Evolutionary conservation across 2,329 filamentous ascomycete species (phyloP).

Genomic region (Sporothrix humicola): DNA sequence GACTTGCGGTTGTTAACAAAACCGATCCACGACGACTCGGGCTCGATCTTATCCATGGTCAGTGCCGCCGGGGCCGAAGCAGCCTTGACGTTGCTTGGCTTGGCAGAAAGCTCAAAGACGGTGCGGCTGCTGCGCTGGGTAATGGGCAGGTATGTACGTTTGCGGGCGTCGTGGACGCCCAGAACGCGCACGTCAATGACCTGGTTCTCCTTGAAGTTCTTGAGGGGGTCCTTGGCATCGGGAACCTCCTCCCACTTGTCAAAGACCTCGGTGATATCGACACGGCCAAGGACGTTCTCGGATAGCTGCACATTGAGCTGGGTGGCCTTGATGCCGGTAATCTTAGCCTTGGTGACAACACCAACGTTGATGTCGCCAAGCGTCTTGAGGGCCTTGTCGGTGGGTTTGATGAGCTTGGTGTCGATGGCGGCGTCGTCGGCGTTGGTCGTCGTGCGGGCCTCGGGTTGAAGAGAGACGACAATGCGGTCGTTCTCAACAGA

Average conservation of each 20-base stretch:
- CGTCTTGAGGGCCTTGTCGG: slow-evolving; percentile 68
- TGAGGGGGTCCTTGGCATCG: slow-evolving; percentile 80
- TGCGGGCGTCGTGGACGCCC: slow-evolving; percentile 86
- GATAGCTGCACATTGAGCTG: slow-evolving; percentile 90
- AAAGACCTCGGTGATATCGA: slow-evolving; percentile 90
- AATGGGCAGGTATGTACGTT: slow-evolving; percentile 89
- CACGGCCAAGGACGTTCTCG: slow-evolving; percentile 87
- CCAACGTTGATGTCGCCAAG: slow-evolving; percentile 78
- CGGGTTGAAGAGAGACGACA: slow-evolving; percentile 57
- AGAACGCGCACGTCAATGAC: slow-evolving; percentile 76
- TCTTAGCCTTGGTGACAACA: slow-evolving; percentile 73
- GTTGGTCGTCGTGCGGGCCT: slow-evolving; percentile 47
- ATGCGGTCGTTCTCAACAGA: slow-evolving; percentile 77
- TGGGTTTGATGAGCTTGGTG: slow-evolving; percentile 47
- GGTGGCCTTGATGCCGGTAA: slow-evolving; percentile 86
- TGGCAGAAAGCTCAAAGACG: slow-evolving; percentile 86
- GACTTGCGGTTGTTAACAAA: slow-evolving; percentile 90
- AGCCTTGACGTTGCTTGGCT: slow-evolving; percentile 67
- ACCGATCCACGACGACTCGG: slow-evolving; percentile 74
- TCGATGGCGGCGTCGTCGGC: not conserved
- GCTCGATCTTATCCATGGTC: slow-evolving; percentile 72
- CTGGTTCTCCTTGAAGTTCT: slow-evolving; percentile 73
- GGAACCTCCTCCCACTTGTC: slow-evolving; percentile 86
- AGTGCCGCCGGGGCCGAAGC: slow-evolving; percentile 56
- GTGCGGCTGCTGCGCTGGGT: slow-evolving; percentile 81